Evolutionary conservation across 2,329 filamentous ascomycete genomes (phyloP).

Genomic region (Colletotrichum coccodes): DNA sequence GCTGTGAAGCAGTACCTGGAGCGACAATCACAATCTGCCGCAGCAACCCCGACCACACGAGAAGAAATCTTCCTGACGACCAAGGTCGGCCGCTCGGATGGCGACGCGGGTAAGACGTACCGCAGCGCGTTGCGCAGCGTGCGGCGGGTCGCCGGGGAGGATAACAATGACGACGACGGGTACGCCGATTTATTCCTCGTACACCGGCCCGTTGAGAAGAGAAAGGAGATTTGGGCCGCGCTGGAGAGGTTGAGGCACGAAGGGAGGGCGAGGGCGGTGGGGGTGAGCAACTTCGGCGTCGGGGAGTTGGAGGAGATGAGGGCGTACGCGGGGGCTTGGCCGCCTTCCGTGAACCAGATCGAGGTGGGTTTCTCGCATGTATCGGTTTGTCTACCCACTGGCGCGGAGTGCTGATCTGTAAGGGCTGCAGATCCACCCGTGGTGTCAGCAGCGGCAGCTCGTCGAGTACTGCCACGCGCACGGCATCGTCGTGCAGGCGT

Average conservation of each 20-base stretch:
- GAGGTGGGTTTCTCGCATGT: constrained; percentile 65
- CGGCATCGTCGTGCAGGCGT: constrained; percentile 67
- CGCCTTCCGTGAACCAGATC: constrained; percentile 79
- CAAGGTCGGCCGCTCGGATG: constrained; percentile 69
- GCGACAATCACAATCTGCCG: constrained; percentile 46
- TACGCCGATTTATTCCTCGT: constrained; percentile 80
- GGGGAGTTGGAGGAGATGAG: constrained; percentile 76
- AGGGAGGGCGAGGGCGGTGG: constrained; percentile 72
- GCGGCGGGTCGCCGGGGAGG: constrained; percentile 60
- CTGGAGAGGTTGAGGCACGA: constrained; percentile 70
- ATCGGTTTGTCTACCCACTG: neutral
- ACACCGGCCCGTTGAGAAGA: constrained; percentile 68
- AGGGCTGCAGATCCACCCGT: constrained; percentile 76
- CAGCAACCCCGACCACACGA: constrained; percentile 45
- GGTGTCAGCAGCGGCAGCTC: constrained; percentile 65
- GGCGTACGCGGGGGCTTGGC: constrained; percentile 71
- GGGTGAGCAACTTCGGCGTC: constrained; percentile 78
- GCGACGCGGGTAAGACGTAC: constrained; percentile 68
- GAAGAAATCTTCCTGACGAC: constrained; percentile 75
- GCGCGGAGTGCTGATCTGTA: constrained; percentile 47
- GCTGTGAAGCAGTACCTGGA: constrained; percentile 61
- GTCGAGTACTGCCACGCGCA: constrained; percentile 76
- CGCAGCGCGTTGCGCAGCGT: constrained; percentile 69
- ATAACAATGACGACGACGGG: constrained; percentile 48
- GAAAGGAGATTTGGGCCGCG: constrained; percentile 73